These are phyloP conservation scores for Eurotiales sp. DNA, from an alignment of 2,329 filamentous ascomycete genomes.

Conservation along the genomic window DNA sequence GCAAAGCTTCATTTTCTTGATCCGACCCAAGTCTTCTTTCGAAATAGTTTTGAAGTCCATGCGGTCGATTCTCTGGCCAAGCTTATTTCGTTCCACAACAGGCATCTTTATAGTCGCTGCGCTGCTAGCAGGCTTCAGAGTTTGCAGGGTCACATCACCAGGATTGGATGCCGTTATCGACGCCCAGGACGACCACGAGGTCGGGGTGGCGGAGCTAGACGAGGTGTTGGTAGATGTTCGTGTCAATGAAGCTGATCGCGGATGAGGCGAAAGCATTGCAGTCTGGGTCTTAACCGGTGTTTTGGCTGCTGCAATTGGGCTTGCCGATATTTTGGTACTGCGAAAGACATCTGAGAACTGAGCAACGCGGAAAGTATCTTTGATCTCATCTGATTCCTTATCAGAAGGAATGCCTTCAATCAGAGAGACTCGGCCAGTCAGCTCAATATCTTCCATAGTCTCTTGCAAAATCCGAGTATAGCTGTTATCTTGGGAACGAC, in stretches of 20 bases:
- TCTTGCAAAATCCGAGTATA: slow-evolving; percentile 53
- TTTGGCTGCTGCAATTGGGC: slow-evolving; percentile 23
- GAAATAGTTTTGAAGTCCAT: slow-evolving; percentile 49
- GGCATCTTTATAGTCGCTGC: slow-evolving; percentile 20
- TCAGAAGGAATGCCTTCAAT: slow-evolving; percentile 56
- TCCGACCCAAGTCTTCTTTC: slow-evolving; percentile 53
- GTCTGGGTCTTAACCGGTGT: slow-evolving; percentile 23
- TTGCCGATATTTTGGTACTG: slow-evolving; percentile 46
- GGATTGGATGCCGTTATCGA: slow-evolving; percentile 35
- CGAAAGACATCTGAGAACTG: slow-evolving; percentile 54
- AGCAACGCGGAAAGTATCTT: slow-evolving; percentile 44
- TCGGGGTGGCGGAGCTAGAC: slow-evolving; percentile 26
- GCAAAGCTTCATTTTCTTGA: slow-evolving; percentile 62
- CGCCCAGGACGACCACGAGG: slow-evolving; percentile 31
- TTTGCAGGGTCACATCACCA: slow-evolving; percentile 37
- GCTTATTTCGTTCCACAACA: slow-evolving; percentile 53
- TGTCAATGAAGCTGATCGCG: slow-evolving; percentile 27
- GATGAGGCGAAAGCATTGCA: slow-evolving; percentile 35
- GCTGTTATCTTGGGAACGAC: slow-evolving; percentile 55
- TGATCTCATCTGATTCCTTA: slow-evolving; percentile 49
- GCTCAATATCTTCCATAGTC: slow-evolving; percentile 42
- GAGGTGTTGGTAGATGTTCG: slow-evolving; percentile 40
- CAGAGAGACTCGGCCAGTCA: slow-evolving; percentile 50
- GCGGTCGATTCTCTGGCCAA: slow-evolving; percentile 57
- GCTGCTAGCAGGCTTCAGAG: slow-evolving; percentile 30